phyloP scores from a whole-genome alignment of 345 rosid genomes.

The Sisymbrium irio region DNA sequence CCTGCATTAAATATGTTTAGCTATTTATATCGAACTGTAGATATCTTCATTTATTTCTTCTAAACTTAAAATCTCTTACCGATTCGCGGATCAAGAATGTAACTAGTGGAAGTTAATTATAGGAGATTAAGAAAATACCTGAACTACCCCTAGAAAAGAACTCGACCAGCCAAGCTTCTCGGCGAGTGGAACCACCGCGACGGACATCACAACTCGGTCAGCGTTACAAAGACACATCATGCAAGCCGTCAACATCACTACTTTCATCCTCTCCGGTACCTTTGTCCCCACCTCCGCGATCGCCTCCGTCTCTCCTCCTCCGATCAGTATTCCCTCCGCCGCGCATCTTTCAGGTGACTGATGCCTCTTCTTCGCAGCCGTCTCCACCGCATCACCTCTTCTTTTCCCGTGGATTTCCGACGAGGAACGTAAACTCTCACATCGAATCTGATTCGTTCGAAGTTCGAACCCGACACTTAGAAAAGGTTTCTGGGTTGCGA shows the following conservation, averaged over 20 bases:
- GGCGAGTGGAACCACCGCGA: conserved; percentile 89
- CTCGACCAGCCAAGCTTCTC: conserved; percentile 84
- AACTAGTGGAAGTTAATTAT: neutral
- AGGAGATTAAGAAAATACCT: conserved; percentile 46
- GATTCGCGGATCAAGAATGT: conserved; percentile 26
- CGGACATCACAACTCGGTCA: conserved; percentile 90
- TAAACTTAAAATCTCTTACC: neutral
- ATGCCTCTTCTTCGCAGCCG: conserved; percentile 16
- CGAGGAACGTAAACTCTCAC: conserved; percentile 3
- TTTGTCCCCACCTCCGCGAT: conserved; percentile 12
- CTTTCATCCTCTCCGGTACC: conserved; percentile 79
- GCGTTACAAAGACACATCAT: conserved; percentile 95
- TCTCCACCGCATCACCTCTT: conserved; percentile 10
- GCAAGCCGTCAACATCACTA: conserved; percentile 69
- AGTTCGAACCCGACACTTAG: conserved; percentile 26
- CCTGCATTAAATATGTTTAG: neutral
- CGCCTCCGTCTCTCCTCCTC: conserved; percentile 36
- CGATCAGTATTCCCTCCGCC: conserved; percentile 66
- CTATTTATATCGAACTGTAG: neutral
- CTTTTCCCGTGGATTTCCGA: neutral
- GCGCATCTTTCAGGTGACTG: conserved; percentile 41
- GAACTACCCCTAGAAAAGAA: conserved; percentile 85
- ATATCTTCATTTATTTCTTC: neutral
- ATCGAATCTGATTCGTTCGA: conserved; percentile 11
- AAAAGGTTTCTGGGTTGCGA: conserved; percentile 25